Evolutionary conservation across 441 rosid genomes (phyloP), one percentile per base, ranked within the genome.

Genomic region (Monsonia emarginata): DNA sequence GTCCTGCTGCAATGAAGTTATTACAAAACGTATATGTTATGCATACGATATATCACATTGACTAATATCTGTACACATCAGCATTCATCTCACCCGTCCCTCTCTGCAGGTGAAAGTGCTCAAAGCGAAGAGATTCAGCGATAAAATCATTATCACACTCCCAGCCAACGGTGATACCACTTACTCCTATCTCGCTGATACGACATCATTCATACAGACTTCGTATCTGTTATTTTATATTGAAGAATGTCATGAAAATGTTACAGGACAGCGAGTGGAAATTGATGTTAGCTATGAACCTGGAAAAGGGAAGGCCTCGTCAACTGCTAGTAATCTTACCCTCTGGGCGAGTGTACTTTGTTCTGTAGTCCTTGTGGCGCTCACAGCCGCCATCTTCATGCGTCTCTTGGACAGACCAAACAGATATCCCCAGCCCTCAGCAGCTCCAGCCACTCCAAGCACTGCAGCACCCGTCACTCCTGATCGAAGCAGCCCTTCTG

Each of bases 191-290:
- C 66, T n/a, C n/a, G n/a, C 32, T 24, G 28, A 32, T 22, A 19
- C 25, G 13, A 66, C 34, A 27, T 19, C 40, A 34, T 34, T 13
- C 40, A 6, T 6, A 2, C 40, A 6, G 40, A 34, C 40, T 34
- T 34, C 7, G 10, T 34, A 8, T 9, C 10, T 34, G 40, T 34
- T 34, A 6, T 2, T 6, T 13, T 13, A 13, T 13, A 34, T 13
- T 34, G 10, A 34, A 6, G 40, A 6, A 6, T 34, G 7, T 31
- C 13, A 34, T 34, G 1, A 34, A 44, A 44, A 44, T 56, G 2
- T 56, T 25, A 61, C 79, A 93, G 97, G 96, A 64, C 97, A 93
- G 75, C 82, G 84, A 69, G 75, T 63, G 18, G 94, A 90, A 74
- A 67, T 92, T 26, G 83, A 78, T 58, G 83, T 88, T n/a, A 75